A percentile compares a stretch with the other conserved stretches of the same genome.
phyloP scores from a whole-genome alignment of 2,329 filamentous ascomycete genomes.

The Neonectria neomacrospora region DNA sequence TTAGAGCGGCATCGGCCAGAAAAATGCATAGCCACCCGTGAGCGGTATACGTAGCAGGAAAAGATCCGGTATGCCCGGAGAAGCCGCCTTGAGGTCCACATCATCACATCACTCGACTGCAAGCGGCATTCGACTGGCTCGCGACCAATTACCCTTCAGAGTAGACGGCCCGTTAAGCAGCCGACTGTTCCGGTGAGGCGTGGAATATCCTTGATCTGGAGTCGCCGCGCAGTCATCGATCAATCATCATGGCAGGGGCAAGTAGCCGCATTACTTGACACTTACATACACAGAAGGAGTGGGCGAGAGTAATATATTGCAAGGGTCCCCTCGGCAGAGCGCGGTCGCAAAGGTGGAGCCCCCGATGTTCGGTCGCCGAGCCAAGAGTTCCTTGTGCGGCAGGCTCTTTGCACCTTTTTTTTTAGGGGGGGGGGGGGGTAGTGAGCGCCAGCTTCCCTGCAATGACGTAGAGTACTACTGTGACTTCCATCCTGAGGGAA shows the following conservation, averaged over 20 bases:
- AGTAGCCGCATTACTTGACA: slow-evolving; percentile 19
- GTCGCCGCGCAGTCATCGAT: slow-evolving; percentile 8
- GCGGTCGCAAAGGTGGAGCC: slow-evolving; percentile 10
- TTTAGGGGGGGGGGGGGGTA: too few relatives aligned
- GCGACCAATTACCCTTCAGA: not conserved
- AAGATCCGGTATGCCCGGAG: slow-evolving; percentile 1
- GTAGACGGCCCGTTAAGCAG: slow-evolving; percentile 11
- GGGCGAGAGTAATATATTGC: slow-evolving; percentile 10
- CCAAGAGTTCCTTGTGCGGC: not conserved
- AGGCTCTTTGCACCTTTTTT: not conserved
- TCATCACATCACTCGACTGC: slow-evolving; percentile 1
- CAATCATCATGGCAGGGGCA: slow-evolving; percentile 21
- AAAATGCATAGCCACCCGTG: not conserved
- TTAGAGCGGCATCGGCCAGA: slow-evolving; percentile 8
- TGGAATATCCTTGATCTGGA: not conserved
- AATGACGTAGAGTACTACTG: slow-evolving; percentile 23
- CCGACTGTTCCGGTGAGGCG: slow-evolving; percentile 24
- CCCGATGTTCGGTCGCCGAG: slow-evolving; percentile 18
- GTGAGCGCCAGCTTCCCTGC: slow-evolving; percentile 1
- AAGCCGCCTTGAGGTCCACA: slow-evolving; percentile 9
- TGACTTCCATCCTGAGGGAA: not conserved
- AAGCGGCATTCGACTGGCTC: slow-evolving; percentile 4
- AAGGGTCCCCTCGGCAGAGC: not conserved
- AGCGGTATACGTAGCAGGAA: slow-evolving; percentile 10
- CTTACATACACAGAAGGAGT: slow-evolving; percentile 15